phyloP scores from a whole-genome alignment of 805 yeast species.

The Millerozyma miso region DNA sequence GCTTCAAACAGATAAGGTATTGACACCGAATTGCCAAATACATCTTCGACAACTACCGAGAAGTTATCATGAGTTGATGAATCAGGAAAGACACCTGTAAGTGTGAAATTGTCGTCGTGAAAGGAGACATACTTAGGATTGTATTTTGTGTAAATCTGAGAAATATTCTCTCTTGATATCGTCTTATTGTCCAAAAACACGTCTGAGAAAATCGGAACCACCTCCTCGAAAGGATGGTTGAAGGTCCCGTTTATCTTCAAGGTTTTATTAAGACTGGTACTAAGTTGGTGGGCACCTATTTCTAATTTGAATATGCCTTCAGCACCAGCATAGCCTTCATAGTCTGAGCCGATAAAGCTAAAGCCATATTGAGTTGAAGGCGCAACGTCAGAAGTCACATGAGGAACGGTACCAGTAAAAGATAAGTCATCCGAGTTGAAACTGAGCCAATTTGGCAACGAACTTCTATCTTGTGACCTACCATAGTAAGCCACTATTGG shows the following conservation, averaged over 20 bases:
- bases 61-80: constrained; percentile 40
- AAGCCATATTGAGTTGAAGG: constrained; percentile 74
- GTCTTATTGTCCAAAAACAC: constrained; percentile 60
- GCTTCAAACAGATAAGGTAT: constrained; percentile 56
- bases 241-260: constrained; percentile 64
- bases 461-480: constrained; percentile 72
- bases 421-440: constrained; percentile 62
- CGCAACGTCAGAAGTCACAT: constrained; percentile 80
- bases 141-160: constrained; percentile 43
- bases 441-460: constrained; percentile 85
- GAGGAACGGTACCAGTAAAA: constrained; percentile 85
- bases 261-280: constrained; percentile 58
- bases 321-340: constrained; percentile 67
- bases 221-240: constrained; percentile 48
- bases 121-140: constrained; percentile 63
- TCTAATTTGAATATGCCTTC: constrained; percentile 65
- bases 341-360: constrained; percentile 75
- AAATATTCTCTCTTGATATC: constrained; percentile 50
- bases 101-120: constrained; percentile 30
- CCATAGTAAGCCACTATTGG: constrained; percentile 71
- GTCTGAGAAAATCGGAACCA: constrained; percentile 57
- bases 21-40: constrained; percentile 55
- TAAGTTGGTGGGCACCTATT: constrained; percentile 84
- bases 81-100: constrained; percentile 57
- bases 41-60: constrained; percentile 55